Conservation (phyloP, 2,329 filamentous ascomycete species). For the Fusarium longipes region DNA sequence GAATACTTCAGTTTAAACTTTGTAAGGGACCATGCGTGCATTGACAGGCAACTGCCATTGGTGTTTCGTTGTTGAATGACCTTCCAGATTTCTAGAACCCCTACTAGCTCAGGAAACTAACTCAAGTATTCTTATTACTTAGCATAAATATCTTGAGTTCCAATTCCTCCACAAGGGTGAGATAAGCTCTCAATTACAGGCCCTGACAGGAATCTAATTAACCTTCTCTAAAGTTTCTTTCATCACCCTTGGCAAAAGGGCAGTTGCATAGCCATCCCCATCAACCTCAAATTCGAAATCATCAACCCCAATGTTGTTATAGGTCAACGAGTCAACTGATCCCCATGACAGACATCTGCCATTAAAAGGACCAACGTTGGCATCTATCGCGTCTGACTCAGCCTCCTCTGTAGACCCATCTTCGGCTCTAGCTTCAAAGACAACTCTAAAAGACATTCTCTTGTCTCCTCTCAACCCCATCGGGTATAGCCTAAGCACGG, state of each 20-base stretch:
- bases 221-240: background rate
- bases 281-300: slow-evolving; percentile 19
- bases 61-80: no score
- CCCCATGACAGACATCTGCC: slow-evolving; percentile 1
- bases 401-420: fast-evolving
- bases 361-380: background rate
- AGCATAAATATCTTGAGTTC: no score
- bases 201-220: no score
- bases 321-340: background rate
- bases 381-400: background rate
- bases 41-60: no score
- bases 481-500: no score
- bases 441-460: background rate
- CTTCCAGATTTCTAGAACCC: no score
- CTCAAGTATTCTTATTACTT: no score
- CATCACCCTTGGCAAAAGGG: background rate
- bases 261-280: background rate
- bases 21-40: no score
- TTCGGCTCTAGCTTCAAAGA: background rate
- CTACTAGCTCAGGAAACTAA: no score
- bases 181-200: no score
- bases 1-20: no score
- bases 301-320: slow-evolving; percentile 9
- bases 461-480: background rate
- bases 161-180: no score